Evolutionary conservation across 305 asterid species (phyloP), one percentile per base, ranked within the genome.

Genomic region (Withania somnifera): DNA sequence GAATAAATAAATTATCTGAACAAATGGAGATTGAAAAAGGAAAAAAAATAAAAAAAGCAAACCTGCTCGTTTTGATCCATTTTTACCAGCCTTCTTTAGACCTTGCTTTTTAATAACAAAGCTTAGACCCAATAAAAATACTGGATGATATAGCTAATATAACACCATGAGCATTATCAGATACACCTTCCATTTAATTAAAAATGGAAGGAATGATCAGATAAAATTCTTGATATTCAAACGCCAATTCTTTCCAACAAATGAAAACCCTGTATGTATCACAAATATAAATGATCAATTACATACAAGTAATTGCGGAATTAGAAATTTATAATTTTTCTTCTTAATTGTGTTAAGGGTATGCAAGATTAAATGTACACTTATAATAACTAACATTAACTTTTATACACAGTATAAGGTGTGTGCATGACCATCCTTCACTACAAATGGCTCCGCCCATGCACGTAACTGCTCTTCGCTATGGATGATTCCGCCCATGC

Each of bases 81-180:
- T 64, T 40, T 80, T 86, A 47, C 93, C 92, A 5, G 98, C 94
- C 56, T 77, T 91, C 75, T 85, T 87, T 32, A 94, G 92, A 79
- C 98, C 98, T 78, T 87, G 91, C 73, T 94, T 94, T 93, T 94
- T 94, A 11, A 93, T 85, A 81, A 93, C 91, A 87, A 89, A 93
- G 85, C 98, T n/a, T 93, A 8, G 94, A 91, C 57, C 98, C 98
- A 34, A 94, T 94, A 68, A 94, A 94, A 68, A 94, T 36, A 84
- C 98, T 92, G 1, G 98, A 94, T 24, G 93, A 91, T 7, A 94
- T 83, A 19, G 98, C 98, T 85, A 94, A 87, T 79, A 87, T 67
- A 54, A 93, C 84, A n/a, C 98, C 97, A 66, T 87, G 91, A 17
- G 89, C 86, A 83, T 94, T 94, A 80, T 92, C 95, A 67, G 94